Evolutionary conservation across 176 grass and related monocot genomes (phyloP).

Genomic region (Secale cereale): DNA sequence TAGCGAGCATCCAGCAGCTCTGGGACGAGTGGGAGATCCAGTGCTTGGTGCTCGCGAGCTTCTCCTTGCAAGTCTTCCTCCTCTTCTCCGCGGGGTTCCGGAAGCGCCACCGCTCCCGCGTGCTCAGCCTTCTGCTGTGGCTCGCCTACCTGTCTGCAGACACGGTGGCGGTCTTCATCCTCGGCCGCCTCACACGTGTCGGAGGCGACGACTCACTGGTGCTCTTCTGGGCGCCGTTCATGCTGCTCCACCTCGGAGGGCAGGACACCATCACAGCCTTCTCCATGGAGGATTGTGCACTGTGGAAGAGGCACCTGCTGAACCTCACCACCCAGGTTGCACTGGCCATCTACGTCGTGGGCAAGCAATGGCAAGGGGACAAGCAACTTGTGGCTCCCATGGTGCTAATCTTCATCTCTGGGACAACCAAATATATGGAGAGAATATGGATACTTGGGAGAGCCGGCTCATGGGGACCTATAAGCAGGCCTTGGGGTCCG

Average conservation of each 20-base stretch:
- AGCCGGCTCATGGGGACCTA: neutral
- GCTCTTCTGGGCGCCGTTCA: constrained; percentile 47
- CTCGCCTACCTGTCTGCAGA: constrained; percentile 19
- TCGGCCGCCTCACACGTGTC: constrained; percentile 20
- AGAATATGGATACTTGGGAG: constrained; percentile 23
- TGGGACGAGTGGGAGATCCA: constrained; percentile 37
- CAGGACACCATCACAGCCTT: constrained; percentile 44
- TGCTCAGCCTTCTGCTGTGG: constrained; percentile 6
- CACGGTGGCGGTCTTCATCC: constrained; percentile 1
- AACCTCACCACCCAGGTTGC: constrained; percentile 8
- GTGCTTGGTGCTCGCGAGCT: constrained; percentile 24
- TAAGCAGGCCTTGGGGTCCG: neutral
- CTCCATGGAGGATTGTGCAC: constrained; percentile 36
- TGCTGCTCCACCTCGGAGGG: constrained; percentile 49
- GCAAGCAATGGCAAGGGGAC: neutral
- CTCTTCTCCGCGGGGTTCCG: constrained; percentile 22
- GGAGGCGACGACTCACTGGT: fast-evolving
- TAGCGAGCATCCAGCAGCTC: neutral
- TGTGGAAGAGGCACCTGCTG: constrained; percentile 40
- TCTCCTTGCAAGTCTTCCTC: constrained; percentile 35
- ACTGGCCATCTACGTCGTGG: constrained; percentile 16
- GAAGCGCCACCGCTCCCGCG: neutral
- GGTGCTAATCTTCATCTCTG: constrained; percentile 21
- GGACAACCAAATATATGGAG: constrained; percentile 26
- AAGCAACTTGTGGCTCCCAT: constrained; percentile 9